Evolutionary conservation across 2,329 filamentous ascomycete species (phyloP).

Genomic region (Ustulina deusta): DNA sequence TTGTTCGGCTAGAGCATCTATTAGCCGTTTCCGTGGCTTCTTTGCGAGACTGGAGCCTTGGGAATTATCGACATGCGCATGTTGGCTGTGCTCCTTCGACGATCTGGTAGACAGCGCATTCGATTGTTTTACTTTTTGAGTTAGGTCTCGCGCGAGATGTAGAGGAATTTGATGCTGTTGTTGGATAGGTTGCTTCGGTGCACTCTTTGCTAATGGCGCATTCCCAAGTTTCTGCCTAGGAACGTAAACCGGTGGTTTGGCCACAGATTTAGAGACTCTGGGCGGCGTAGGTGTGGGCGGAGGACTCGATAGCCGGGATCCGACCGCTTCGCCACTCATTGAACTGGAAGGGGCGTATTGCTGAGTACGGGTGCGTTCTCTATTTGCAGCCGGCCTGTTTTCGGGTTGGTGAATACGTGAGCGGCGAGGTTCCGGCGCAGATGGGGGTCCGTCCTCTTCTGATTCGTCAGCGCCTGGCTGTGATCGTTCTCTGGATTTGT

Average conservation of each 20-base stretch:
- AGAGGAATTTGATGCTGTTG: constrained; percentile 48
- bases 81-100: constrained; percentile 32
- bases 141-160: constrained; percentile 43
- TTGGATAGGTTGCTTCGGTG: constrained; percentile 26
- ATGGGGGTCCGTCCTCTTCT: constrained; percentile 34
- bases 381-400: constrained; percentile 27
- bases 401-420: constrained; percentile 43
- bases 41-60: constrained; percentile 34
- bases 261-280: constrained; percentile 26
- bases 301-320: constrained; percentile 48
- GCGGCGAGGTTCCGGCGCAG: constrained; percentile 41
- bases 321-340: constrained; percentile 42
- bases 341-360: constrained; percentile 38
- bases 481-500: constrained; percentile 42
- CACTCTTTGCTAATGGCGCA: constrained; percentile 16
- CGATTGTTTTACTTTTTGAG: constrained; percentile 34
- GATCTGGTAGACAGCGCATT: constrained; percentile 15
- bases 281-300: constrained; percentile 48
- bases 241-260: constrained; percentile 12
- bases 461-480: constrained; percentile 36
- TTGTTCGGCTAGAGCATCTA: constrained; percentile 50
- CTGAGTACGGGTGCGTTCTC: constrained; percentile 35
- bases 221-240: constrained; percentile 21
- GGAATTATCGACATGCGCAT: constrained; percentile 22
- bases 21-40: constrained; percentile 48